Evolutionary conservation across 345 rosid genomes (phyloP), one percentile per base, ranked within the genome.

Genomic region (Brassica nigra): DNA sequence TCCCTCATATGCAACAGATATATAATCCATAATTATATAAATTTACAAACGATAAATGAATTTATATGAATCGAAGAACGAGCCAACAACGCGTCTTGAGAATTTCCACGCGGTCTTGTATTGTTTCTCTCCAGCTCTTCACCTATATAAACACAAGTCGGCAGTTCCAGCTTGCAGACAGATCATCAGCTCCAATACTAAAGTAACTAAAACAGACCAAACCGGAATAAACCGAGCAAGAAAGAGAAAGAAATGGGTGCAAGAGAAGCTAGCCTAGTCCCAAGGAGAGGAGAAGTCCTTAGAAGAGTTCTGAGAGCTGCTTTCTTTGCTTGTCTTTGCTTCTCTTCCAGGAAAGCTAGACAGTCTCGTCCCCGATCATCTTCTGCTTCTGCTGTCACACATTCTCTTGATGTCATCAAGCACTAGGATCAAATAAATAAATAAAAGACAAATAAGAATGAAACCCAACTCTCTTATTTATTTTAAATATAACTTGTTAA

Each of bases 251-350:
- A 39, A 62, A 76, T 76, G 84, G 42, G 11, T 52, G 75, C 20
- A 42, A n/a, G 36, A 44, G 77, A 71, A 71, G 66, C 71, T 77
- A 68, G 86, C 73, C 54, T 80, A 79, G 80, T 88, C 57, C 91
- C 91, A 8, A 79, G 39, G 69, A 80, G 91, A 8, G 91, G 91
- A 64, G 47, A 36, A 29, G 91, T 88, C 39, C 82, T 88, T 0
- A 86, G 14, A 76, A 82, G 54, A 18, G 81, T 63, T 42, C 34
- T 86, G 55, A 77, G 66, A 68, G 66, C 7, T 31, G 71, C 77
- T 11, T 52, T 81, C 54, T 76, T 75, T 62, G 7, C 71, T 66
- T 63, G 75, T 65, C 62, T 75, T 71, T 83, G 86, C 71, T 37
- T 73, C 72, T 58, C 83, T 36, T 62, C 75, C 28, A 14, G 49